Percentiles rank a stretch among this genome's conserved stretches.
These are phyloP conservation scores for Podila clonocystis DNA, from an alignment of 192 early-diverging fungal genomes.

Conservation along the genomic window DNA sequence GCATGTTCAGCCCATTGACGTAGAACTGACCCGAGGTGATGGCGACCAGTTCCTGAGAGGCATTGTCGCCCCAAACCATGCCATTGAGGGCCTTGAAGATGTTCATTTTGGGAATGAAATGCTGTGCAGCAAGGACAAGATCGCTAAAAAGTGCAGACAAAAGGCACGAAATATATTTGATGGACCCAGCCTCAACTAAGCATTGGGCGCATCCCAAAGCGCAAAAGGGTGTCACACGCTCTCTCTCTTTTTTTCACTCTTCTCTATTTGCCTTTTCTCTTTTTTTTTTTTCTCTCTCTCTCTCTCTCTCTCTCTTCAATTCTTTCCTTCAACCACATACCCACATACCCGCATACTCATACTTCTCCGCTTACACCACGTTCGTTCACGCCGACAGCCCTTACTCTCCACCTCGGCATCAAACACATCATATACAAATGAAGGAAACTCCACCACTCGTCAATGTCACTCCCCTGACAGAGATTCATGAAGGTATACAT, in stretches of 20 bases:
- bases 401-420: neutral
- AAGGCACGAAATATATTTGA: neutral
- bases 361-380: too few relatives aligned
- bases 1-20: too few relatives aligned
- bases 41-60: slow-evolving; percentile 55
- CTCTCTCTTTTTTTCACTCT: too few relatives aligned
- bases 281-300: neutral
- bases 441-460: slow-evolving; percentile 52
- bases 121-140: neutral
- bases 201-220: neutral
- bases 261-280: neutral
- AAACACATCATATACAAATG: slow-evolving; percentile 19
- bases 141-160: too few relatives aligned
- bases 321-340: neutral
- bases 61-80: slow-evolving; percentile 66
- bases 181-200: neutral
- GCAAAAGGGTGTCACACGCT: too few relatives aligned
- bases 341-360: neutral
- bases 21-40: slow-evolving; percentile 54
- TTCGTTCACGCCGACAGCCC: neutral
- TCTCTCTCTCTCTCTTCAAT: neutral
- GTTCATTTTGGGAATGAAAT: slow-evolving; percentile 27
- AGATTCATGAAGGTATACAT: slow-evolving; percentile 49
- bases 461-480: slow-evolving; percentile 31
- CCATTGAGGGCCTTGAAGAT: slow-evolving; percentile 65